phyloP scores from a whole-genome alignment of 768 basidiomycete species.

The Mycena epipterygia region DNA sequence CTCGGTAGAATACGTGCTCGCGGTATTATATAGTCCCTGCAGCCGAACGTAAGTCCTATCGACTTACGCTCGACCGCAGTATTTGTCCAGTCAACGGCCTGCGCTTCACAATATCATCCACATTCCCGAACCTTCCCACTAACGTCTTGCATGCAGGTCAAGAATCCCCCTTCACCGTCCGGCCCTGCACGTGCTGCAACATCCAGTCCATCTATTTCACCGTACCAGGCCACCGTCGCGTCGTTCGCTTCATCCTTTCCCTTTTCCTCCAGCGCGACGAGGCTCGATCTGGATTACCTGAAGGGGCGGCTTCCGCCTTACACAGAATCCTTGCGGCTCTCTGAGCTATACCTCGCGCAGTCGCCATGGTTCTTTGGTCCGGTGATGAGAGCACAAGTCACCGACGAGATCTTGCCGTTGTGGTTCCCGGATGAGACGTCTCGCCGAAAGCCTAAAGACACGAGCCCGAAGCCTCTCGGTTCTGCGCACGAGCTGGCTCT shows the following conservation, averaged over 20 bases:
- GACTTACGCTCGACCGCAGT: too few relatives aligned
- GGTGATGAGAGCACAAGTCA: conserved; percentile 70
- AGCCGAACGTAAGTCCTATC: too few relatives aligned
- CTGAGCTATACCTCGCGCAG: conserved; percentile 79
- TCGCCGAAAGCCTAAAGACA: conserved; percentile 34
- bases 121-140: too few relatives aligned
- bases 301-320: conserved; percentile 70
- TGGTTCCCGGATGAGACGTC: conserved; percentile 69
- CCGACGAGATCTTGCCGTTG: conserved; percentile 75
- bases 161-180: conserved; percentile 40
- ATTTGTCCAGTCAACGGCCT: not conserved
- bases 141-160: too few relatives aligned
- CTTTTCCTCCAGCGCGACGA: conserved; percentile 52
- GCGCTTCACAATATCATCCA: conserved; percentile 5
- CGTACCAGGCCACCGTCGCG: conserved; percentile 27
- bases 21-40: too few relatives aligned
- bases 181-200: conserved; percentile 20
- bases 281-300: conserved; percentile 60
- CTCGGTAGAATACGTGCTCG: too few relatives aligned
- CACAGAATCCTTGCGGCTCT: conserved; percentile 69
- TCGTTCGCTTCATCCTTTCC: conserved; percentile 60
- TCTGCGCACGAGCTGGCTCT: conserved; percentile 74
- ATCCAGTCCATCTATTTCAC: conserved; percentile 10
- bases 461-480: conserved; percentile 35
- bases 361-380: conserved; percentile 87